Percentiles rank a stretch among this genome's conserved stretches.
Conservation (phyloP, 2,329 filamentous ascomycete species). For the Zymoseptoria passerinii region DNA sequence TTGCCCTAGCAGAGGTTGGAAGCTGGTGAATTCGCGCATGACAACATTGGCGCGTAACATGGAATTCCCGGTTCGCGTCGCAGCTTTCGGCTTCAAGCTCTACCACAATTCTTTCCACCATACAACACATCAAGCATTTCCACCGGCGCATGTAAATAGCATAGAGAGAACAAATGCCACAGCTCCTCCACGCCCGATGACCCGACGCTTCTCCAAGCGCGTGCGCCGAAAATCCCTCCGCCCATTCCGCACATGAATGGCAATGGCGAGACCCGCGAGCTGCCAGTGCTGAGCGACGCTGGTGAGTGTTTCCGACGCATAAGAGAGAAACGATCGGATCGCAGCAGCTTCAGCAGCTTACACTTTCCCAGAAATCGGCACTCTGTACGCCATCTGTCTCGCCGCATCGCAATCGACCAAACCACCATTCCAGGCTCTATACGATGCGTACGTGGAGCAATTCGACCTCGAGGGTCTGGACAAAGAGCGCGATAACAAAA, state of each 20-base stretch:
- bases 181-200: constrained; percentile 24
- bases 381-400: constrained; percentile 68
- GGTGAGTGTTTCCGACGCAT: constrained; percentile 22
- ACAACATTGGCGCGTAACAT: constrained; percentile 2
- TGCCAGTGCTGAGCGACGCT: constrained; percentile 34
- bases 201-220: constrained; percentile 29
- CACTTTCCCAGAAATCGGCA: constrained; percentile 58
- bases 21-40: background rate
- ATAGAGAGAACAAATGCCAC: background rate
- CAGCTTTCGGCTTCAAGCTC: background rate
- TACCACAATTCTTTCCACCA: background rate
- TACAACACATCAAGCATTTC: background rate
- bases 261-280: constrained; percentile 27
- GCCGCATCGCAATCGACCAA: constrained; percentile 60
- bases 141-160: constrained; percentile 3
- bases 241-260: constrained; percentile 26
- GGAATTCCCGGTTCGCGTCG: constrained; percentile 1
- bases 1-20: background rate
- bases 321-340: constrained; percentile 1
- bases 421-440: constrained; percentile 67
- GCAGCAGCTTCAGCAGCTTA: background rate
- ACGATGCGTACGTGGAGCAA: constrained; percentile 69
- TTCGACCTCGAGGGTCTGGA: constrained; percentile 63
- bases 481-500: constrained; percentile 64
- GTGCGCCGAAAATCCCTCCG: constrained; percentile 24